These are phyloP conservation scores for Stereocaulon alpinum DNA, from an alignment of 495 filamentous ascomycete genomes.

Conservation along the genomic window DNA sequence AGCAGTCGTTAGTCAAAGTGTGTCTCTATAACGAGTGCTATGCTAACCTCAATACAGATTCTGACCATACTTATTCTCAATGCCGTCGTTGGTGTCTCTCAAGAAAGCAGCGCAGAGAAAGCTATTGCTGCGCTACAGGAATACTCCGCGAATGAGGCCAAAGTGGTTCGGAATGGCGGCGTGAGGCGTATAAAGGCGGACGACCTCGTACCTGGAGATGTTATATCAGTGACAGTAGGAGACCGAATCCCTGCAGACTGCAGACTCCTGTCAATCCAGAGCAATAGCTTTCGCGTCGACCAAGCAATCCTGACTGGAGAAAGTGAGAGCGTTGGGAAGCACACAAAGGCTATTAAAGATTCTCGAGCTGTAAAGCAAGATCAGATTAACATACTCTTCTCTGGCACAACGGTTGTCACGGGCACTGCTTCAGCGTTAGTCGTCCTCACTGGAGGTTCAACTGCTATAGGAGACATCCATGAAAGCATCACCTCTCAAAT, in stretches of 20 bases:
- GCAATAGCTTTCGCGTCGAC: constrained; percentile 93
- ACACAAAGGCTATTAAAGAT: constrained; percentile 58
- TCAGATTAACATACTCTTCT: constrained; percentile 96
- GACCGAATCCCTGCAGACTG: constrained; percentile 97
- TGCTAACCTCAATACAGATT: constrained; percentile 47
- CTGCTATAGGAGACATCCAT: constrained; percentile 97
- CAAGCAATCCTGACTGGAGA: constrained; percentile 98
- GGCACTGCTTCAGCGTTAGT: constrained; percentile 90
- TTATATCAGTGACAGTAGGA: constrained; percentile 80
- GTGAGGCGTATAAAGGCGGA: constrained; percentile 77
- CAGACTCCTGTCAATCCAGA: constrained; percentile 78
- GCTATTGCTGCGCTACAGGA: constrained; percentile 97
- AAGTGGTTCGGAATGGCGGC: constrained; percentile 71
- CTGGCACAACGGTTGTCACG: constrained; percentile 92
- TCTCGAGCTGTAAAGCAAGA: constrained; percentile 90
- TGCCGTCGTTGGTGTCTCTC: constrained; percentile 91
- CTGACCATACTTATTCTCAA: constrained; percentile 96
- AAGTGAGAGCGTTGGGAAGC: constrained; percentile 93
- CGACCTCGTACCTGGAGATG: constrained; percentile 90
- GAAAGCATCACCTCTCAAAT: constrained; percentile 98
- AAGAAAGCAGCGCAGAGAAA: constrained; percentile 97
- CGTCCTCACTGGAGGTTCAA: constrained; percentile 79
- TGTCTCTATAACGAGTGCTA: neutral
- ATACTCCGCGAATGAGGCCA: constrained; percentile 97
- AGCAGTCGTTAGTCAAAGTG: constrained; percentile 56